Conservation (phyloP, 306 rosid species). For the Biancaea sappan region DNA sequence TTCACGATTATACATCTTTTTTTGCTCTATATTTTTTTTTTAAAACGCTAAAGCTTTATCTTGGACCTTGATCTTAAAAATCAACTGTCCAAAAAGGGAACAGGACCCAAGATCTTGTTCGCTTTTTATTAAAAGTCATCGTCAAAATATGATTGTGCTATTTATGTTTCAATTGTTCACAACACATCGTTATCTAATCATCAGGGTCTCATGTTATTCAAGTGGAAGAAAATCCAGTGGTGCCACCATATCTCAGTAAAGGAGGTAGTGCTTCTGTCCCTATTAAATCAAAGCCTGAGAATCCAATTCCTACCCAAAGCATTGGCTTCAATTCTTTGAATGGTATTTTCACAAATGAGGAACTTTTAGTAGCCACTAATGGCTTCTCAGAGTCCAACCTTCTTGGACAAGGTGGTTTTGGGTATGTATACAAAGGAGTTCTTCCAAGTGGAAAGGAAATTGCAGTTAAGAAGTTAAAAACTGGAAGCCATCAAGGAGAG, state of each 20-base stretch:
- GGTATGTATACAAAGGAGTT: conserved; percentile 56
- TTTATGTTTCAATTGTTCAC: not conserved
- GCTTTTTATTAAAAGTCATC: not conserved
- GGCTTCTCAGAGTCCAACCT: conserved; percentile 54
- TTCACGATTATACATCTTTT: no score
- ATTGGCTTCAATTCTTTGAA: conserved; percentile 17
- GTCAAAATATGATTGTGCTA: not conserved
- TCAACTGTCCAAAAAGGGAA: no score
- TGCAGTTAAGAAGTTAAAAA: conserved; percentile 55
- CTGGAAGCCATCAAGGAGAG: conserved; percentile 57
- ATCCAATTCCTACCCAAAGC: conserved; percentile 26
- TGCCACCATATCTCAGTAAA: conserved; percentile 28
- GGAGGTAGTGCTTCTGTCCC: conserved; percentile 19
- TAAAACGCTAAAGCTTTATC: no score
- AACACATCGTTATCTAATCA: not conserved
- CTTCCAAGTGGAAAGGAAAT: conserved; percentile 53
- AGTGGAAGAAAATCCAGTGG: conserved; percentile 34
- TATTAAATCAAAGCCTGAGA: conserved; percentile 8
- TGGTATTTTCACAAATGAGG: conserved; percentile 48
- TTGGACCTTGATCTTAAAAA: no score
- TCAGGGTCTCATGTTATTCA: conserved; percentile 37
- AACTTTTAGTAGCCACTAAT: conserved; percentile 47
- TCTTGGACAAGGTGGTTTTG: conserved; percentile 65
- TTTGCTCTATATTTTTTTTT: no score
- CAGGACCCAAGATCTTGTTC: no score